Base-by-base conservation (phyloP, 805 yeast species). In the Candida cerambycidarum region DNA sequence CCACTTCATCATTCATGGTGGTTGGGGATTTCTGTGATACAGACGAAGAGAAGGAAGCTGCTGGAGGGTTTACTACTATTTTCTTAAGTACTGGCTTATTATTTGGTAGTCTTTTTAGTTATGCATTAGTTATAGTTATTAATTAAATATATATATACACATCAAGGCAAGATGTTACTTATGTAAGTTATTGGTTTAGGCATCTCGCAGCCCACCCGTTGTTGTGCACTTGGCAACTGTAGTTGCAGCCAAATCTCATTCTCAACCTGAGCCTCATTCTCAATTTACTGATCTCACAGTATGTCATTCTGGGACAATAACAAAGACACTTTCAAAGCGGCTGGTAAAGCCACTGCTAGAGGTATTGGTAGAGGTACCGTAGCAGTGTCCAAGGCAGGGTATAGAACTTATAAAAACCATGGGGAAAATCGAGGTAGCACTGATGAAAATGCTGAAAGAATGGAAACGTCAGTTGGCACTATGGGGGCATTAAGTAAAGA, bases 41-140 rank as follows among this genome's bases (percentile, higher is more conserved):
- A 1, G 87, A 80, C 25, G 74, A 75, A 15, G 92, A 88, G 55
- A 82, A 80, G 58, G 88, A 87, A 45, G 96, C 97, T 0, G 96
- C 98, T 1, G 97, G 97, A 34, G 97, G 97, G 3, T 86, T 90
- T 58, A 83, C 96, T 34, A 81, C 89, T 1, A 79, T 90, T 16
- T 80, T 88, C 51, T 76, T 90, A 39, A 82, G 90, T 43, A 57
- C 80, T 9, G 97, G 97, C 0, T 72, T 92, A 39, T 80, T 93
- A 0, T 67, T 74, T 1, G 99, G 99, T 4, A 82, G 96, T 45
- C 47, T 89, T 1, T 56, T 82, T 41, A 85, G 96, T 55, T 92
- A 89, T 55, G 47, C 79, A 2, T 71, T 86, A 46, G 90, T 82
- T 17, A 42, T 61, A 15, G 32, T 52, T 13, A 55, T 62, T 14